These are phyloP conservation scores for Corymbia calophylla DNA, from an alignment of 441 rosid genomes.

Conservation along the genomic window DNA sequence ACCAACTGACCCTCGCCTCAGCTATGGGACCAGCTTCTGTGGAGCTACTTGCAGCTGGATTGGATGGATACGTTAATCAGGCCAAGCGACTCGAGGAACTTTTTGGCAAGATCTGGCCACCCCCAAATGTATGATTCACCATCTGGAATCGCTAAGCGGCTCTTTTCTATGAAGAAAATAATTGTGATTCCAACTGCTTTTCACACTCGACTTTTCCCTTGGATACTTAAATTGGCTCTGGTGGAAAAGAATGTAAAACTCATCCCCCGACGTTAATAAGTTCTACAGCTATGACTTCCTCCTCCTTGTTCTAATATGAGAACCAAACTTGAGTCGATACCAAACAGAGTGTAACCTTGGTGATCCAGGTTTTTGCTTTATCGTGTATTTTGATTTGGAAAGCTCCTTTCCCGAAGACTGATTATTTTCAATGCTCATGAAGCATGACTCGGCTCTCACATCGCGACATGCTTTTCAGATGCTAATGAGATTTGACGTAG, in stretches of 20 bases:
- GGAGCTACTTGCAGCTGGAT: constrained; percentile 76
- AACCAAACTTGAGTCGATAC: neutral
- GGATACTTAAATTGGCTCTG: neutral
- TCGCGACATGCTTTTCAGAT: neutral
- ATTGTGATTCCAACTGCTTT: neutral
- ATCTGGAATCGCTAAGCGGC: neutral
- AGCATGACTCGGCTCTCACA: neutral
- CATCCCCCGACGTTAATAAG: neutral
- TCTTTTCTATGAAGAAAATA: neutral
- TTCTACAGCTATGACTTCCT: neutral
- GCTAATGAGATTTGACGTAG: neutral
- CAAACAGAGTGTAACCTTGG: neutral
- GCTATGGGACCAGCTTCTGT: constrained; percentile 92
- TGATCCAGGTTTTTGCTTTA: neutral
- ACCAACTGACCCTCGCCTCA: constrained; percentile 74
- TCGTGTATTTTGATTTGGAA: neutral
- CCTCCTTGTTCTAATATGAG: neutral
- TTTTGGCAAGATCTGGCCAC: constrained; percentile 94
- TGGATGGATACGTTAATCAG: constrained; percentile 70
- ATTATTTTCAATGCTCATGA: neutral
- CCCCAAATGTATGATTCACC: constrained; percentile 67
- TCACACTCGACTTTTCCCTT: neutral
- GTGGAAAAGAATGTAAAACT: neutral
- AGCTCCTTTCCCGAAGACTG: neutral
- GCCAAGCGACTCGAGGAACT: constrained; percentile 69